These are phyloP conservation scores for Erodium moschatum DNA, from an alignment of 441 rosid genomes.

Conservation along the genomic window DNA sequence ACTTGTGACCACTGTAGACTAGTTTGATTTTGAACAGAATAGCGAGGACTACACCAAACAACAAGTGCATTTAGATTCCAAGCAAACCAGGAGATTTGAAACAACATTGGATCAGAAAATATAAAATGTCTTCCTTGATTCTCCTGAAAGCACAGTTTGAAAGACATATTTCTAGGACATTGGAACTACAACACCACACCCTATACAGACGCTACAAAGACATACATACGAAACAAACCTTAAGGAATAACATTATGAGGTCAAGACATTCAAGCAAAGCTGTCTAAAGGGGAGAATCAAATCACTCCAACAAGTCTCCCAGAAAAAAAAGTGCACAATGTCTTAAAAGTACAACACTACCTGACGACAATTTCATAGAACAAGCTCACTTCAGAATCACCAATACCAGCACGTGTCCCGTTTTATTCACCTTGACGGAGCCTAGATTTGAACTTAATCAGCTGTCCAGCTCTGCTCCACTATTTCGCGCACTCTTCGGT, in stretches of 20 bases:
- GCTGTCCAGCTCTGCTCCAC: slow-evolving; percentile 56
- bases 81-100: no score
- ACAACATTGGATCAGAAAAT: no score
- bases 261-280: slow-evolving; percentile 14
- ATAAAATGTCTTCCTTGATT: no score
- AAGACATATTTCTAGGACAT: neutral
- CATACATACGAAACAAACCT: slow-evolving; percentile 3
- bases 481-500: slow-evolving; percentile 22
- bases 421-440: slow-evolving; percentile 10
- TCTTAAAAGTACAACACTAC: slow-evolving; percentile 9
- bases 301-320: neutral
- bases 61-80: no score
- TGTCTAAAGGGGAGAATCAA: neutral
- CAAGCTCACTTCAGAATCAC: slow-evolving; percentile 4
- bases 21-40: no score
- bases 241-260: slow-evolving; percentile 12
- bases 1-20: no score
- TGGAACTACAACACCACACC: slow-evolving; percentile 6
- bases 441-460: slow-evolving; percentile 21
- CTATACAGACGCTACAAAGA: slow-evolving; percentile 22
- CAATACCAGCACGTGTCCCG: neutral
- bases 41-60: no score
- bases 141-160: no score
- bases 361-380: neutral
- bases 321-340: slow-evolving; percentile 15